phyloP scores from a whole-genome alignment of 768 basidiomycete genomes.

The Lentinula aciculospora region DNA sequence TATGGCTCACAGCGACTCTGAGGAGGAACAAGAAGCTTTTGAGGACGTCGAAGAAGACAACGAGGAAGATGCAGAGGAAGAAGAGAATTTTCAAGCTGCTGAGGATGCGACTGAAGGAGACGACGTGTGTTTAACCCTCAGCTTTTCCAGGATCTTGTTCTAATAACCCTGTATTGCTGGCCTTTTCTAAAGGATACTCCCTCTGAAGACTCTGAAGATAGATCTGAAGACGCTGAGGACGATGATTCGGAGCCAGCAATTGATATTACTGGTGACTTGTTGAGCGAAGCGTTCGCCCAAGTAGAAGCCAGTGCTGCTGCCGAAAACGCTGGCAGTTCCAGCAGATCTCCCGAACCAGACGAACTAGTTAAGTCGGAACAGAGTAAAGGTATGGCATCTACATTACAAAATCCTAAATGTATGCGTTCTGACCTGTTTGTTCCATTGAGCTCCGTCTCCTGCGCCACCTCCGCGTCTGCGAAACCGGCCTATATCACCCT shows the following conservation, averaged over 20 bases:
- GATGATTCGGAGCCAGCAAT: slow-evolving; percentile 37
- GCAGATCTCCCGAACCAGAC: slow-evolving; percentile 1
- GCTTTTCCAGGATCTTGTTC: background rate
- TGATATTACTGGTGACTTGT: slow-evolving; percentile 20
- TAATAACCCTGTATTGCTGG: slow-evolving; percentile 7
- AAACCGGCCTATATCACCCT: slow-evolving; percentile 47
- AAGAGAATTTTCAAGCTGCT: slow-evolving; percentile 54
- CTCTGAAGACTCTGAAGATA: slow-evolving; percentile 30
- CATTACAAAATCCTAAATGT: background rate
- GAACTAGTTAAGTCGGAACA: background rate
- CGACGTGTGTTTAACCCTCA: slow-evolving; percentile 44
- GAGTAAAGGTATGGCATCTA: background rate
- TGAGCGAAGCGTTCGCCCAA: slow-evolving; percentile 15
- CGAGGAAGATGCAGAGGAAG: slow-evolving; percentile 37
- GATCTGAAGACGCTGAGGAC: slow-evolving; percentile 41
- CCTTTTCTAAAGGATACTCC: slow-evolving; percentile 40
- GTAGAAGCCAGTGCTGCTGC: slow-evolving; percentile 17
- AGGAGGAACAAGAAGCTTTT: slow-evolving; percentile 44
- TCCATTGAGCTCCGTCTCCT: slow-evolving; percentile 15
- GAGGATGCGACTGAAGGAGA: slow-evolving; percentile 63
- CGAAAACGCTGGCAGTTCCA: slow-evolving; percentile 12
- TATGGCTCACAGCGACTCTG: slow-evolving; percentile 58
- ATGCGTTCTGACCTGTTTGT: slow-evolving; percentile 15
- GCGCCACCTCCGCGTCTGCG: slow-evolving; percentile 28
- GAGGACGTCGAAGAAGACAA: slow-evolving; percentile 59